Conservation (phyloP, 441 rosid genomes). For the Pelargonium australe region DNA sequence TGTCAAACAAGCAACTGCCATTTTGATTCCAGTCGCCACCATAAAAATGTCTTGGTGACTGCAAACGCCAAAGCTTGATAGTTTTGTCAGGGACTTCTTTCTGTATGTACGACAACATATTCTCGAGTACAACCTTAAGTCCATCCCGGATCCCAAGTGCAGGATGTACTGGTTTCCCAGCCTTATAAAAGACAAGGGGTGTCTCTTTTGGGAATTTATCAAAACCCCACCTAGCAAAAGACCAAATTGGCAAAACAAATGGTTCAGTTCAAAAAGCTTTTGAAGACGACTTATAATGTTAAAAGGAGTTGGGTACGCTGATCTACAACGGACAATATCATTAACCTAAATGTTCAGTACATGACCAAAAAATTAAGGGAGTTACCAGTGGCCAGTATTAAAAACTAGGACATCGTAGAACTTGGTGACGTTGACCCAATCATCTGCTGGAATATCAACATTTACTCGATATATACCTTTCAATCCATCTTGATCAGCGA, state of each 20-base stretch:
- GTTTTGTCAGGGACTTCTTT: constrained; percentile 49
- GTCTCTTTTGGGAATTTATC: constrained; percentile 84
- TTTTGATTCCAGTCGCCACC: constrained; percentile 73
- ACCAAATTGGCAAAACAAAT: constrained; percentile 5
- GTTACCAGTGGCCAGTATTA: constrained; percentile 94
- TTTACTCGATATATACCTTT: constrained; percentile 69
- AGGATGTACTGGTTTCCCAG: constrained; percentile 63
- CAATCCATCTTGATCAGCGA: constrained; percentile 30
- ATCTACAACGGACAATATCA: not conserved
- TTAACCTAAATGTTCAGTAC: not conserved
- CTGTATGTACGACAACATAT: constrained; percentile 59
- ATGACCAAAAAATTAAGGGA: not conserved
- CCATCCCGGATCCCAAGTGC: constrained; percentile 65
- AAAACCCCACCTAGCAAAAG: constrained; percentile 65
- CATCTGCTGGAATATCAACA: constrained; percentile 80
- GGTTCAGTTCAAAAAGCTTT: constrained; percentile 8
- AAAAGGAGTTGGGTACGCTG: too few species aligned
- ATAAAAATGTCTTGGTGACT: constrained; percentile 70
- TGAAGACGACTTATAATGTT: not conserved
- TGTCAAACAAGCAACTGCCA: constrained; percentile 60
- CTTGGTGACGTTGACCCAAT: constrained; percentile 59
- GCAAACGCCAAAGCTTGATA: constrained; percentile 84
- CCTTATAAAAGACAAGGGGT: constrained; percentile 71
- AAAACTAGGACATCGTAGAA: constrained; percentile 78
- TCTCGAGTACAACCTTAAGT: constrained; percentile 61